Conservation (phyloP, 1,284 basidiomycete genomes). For the Agroathelia rolfsii region DNA sequence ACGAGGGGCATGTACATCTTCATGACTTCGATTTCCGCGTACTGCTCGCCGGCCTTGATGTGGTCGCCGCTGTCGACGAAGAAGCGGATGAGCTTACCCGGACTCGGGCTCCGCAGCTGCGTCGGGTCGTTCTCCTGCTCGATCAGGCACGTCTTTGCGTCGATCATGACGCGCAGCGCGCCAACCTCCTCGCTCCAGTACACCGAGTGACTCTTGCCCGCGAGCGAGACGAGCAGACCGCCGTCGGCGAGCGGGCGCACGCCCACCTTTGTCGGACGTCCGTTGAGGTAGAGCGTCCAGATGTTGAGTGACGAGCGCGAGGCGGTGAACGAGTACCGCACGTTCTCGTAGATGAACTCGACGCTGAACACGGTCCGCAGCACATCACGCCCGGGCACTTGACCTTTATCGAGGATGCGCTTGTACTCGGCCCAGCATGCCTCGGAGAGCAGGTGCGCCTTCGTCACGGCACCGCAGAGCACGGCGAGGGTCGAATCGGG, state of each 20-base stretch:
- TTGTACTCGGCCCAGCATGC: slow-evolving; percentile 92
- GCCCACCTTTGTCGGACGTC: slow-evolving; percentile 84
- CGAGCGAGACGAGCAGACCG: slow-evolving; percentile 84
- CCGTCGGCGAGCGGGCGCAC: slow-evolving; percentile 90
- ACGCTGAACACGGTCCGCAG: slow-evolving; percentile 96
- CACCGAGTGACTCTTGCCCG: slow-evolving; percentile 93
- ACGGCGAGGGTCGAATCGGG: slow-evolving; percentile 90
- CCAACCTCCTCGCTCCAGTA: slow-evolving; percentile 99
- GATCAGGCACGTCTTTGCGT: slow-evolving; percentile 95
- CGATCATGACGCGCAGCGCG: slow-evolving; percentile 87
- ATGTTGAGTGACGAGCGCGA: slow-evolving; percentile 81
- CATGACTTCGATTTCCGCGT: slow-evolving; percentile 99
- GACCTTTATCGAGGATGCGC: slow-evolving; percentile 94
- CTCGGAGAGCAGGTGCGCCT: slow-evolving; percentile 86
- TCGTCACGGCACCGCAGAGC: slow-evolving; percentile 94
- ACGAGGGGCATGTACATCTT: slow-evolving; percentile 99
- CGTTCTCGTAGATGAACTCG: slow-evolving; percentile 97
- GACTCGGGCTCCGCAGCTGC: slow-evolving; percentile 91
- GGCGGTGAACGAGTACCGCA: slow-evolving; percentile 93
- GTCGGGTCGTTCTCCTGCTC: slow-evolving; percentile 99
- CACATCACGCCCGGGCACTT: slow-evolving; percentile 90
- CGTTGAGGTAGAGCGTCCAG: slow-evolving; percentile 96
- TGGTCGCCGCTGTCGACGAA: slow-evolving; percentile 97
- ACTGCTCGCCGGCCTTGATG: slow-evolving; percentile 90
- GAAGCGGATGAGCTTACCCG: slow-evolving; percentile 93